Conservation (phyloP, 1,284 basidiomycete genomes). For the Moesziomyces parantarcticus region DNA sequence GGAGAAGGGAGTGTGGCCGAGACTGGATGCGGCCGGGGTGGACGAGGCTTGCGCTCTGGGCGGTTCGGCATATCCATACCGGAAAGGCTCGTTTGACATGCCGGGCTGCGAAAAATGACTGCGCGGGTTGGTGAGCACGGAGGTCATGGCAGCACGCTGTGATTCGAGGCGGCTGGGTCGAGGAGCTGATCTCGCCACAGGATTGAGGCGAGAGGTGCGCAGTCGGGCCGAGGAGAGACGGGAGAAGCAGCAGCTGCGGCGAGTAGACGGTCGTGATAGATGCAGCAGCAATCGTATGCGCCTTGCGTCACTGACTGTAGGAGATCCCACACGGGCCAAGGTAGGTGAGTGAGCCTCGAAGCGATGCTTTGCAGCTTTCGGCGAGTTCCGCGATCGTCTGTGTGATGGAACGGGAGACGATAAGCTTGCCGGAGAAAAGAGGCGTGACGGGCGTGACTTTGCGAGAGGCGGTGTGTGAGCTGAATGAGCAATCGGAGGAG, state of each 20-base stretch:
- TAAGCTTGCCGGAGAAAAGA: no score
- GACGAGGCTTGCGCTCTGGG: slow-evolving; percentile 14
- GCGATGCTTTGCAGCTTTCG: no score
- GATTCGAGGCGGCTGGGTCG: background rate
- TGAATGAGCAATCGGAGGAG: no score
- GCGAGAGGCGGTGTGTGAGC: no score
- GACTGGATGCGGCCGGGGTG: slow-evolving; percentile 7
- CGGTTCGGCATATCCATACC: slow-evolving; percentile 35
- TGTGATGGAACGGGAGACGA: no score
- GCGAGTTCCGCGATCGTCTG: no score
- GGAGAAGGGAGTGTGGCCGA: slow-evolving; percentile 9
- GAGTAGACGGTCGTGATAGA: background rate
- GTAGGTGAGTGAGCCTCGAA: no score
- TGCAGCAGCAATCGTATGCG: slow-evolving; percentile 1
- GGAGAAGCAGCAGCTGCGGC: background rate
- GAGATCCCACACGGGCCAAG: no score
- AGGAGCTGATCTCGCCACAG: background rate
- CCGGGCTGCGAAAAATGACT: slow-evolving; percentile 39
- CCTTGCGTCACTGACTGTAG: background rate
- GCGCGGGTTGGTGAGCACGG: slow-evolving; percentile 40
- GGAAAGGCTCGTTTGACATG: slow-evolving; percentile 42
- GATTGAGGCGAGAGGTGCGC: no score
- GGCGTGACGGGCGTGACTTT: no score
- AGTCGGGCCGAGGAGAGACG: background rate
- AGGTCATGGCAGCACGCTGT: slow-evolving; percentile 40